Evolutionary conservation across 163 green algal genomes (phyloP).

Genomic region (Trebouxiophyceae sp.): DNA sequence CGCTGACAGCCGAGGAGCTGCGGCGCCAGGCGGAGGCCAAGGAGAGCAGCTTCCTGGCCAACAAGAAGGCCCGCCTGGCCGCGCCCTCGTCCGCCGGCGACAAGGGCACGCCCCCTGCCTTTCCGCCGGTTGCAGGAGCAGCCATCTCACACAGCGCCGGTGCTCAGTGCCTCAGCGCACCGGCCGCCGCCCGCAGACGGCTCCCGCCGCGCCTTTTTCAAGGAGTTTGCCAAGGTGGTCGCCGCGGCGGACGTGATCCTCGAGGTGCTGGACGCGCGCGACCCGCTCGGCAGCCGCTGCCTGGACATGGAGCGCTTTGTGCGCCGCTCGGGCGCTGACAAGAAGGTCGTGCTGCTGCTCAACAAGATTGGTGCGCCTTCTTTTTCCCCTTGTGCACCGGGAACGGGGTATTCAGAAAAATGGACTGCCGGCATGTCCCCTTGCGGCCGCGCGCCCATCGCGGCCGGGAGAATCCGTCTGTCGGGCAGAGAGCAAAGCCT

Average conservation of each 20-base stretch:
- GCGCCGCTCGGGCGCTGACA: constrained; percentile 62
- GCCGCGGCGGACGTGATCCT: constrained; percentile 91
- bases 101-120: constrained; percentile 19
- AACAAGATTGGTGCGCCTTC: constrained; percentile 92
- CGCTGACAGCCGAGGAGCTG: constrained; percentile 25
- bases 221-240: constrained; percentile 91
- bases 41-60: constrained; percentile 41
- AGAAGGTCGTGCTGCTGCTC: constrained; percentile 92
- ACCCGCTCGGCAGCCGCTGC: constrained; percentile 89
- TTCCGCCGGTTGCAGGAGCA: neutral
- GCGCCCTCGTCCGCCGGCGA: constrained; percentile 11
- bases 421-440: no score
- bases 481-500: no score
- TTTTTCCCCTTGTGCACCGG: no score
- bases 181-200: constrained; percentile 14
- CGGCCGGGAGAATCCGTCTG: no score
- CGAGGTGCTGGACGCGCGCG: constrained; percentile 91
- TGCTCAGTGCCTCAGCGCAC: neutral
- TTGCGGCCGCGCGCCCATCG: no score
- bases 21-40: constrained; percentile 32
- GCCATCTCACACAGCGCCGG: neutral
- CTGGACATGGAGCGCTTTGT: constrained; percentile 89
- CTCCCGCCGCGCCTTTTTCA: constrained; percentile 84
- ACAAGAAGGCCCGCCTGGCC: constrained; percentile 24
- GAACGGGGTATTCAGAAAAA: no score